Conservation (phyloP, 176 grass and related monocot species). For the Puya raimondii region DNA sequence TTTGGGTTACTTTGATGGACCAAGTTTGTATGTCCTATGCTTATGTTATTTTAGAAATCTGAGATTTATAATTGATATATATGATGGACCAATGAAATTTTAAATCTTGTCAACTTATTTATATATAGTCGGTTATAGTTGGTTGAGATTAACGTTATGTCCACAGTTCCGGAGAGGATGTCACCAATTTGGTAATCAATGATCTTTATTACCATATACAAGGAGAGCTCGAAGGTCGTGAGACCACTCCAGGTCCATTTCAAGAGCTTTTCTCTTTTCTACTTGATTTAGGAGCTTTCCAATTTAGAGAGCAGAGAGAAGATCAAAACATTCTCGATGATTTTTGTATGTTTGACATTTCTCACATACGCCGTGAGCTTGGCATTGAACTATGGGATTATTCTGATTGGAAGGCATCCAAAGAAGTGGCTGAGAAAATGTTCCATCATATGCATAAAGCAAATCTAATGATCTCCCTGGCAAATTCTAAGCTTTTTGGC, state of each 20-base stretch:
- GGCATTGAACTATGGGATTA: conserved; percentile 61
- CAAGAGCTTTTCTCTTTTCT: conserved; percentile 65
- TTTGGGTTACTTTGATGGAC: too few relatives aligned
- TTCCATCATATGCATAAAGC: conserved; percentile 48
- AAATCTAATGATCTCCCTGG: conserved; percentile 46
- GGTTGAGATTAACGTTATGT: conserved; percentile 9
- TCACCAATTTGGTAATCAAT: conserved; percentile 43
- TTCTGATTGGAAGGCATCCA: conserved; percentile 45
- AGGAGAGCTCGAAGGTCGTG: conserved; percentile 61
- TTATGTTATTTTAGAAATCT: too few relatives aligned
- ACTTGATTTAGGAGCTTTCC: conserved; percentile 63
- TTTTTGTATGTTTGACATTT: conserved; percentile 46
- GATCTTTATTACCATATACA: conserved; percentile 71
- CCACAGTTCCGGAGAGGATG: conserved; percentile 41
- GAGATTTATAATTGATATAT: too few relatives aligned
- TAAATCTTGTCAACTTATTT: neutral
- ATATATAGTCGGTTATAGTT: neutral
- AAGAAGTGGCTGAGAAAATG: conserved; percentile 63
- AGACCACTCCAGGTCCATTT: conserved; percentile 71
- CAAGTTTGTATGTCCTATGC: too few relatives aligned
- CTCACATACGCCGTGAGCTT: conserved; percentile 40
- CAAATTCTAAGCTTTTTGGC: conserved; percentile 53
- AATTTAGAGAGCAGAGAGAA: conserved; percentile 29
- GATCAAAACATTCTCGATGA: conserved; percentile 11
- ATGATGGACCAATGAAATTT: too few relatives aligned